Evolutionary conservation across 768 basidiomycete species (phyloP).

Genomic region (Termitomyces sp.): DNA sequence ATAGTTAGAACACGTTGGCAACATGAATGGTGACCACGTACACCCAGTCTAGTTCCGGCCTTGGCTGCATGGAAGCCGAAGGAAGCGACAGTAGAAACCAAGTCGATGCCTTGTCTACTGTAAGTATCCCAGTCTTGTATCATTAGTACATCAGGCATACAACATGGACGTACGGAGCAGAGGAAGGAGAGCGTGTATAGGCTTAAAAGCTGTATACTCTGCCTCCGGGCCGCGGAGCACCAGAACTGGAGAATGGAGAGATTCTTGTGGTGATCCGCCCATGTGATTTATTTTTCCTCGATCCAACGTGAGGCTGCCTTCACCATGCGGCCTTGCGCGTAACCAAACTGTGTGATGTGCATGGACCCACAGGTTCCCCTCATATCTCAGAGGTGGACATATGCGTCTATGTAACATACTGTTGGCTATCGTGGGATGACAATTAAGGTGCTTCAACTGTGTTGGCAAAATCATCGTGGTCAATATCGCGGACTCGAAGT

Average conservation of each 20-base stretch:
- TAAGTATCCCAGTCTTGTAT: conserved; percentile 46
- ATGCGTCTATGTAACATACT: no score
- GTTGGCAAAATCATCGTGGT: no score
- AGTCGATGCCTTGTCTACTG: conserved; percentile 58
- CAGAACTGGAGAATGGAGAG: background rate
- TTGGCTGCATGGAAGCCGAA: conserved; percentile 68
- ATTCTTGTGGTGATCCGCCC: background rate
- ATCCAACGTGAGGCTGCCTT: background rate
- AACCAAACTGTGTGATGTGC: no score
- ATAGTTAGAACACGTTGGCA: background rate
- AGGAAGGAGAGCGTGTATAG: background rate
- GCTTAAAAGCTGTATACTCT: background rate
- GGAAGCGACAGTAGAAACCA: conserved; percentile 61
- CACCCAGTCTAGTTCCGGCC: conserved; percentile 64
- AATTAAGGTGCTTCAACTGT: no score
- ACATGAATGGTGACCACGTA: conserved; percentile 30
- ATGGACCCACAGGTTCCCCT: no score
- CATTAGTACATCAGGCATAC: conserved; percentile 24
- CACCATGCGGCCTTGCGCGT: no score
- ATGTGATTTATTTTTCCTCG: background rate
- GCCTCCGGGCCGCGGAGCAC: no score
- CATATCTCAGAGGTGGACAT: no score
- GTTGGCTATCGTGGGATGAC: no score
- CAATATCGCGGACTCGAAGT: no score
- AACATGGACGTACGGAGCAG: conserved; percentile 10